phyloP scores from a whole-genome alignment of 2,329 filamentous ascomycete genomes.

The Samsoniella hepiali region DNA sequence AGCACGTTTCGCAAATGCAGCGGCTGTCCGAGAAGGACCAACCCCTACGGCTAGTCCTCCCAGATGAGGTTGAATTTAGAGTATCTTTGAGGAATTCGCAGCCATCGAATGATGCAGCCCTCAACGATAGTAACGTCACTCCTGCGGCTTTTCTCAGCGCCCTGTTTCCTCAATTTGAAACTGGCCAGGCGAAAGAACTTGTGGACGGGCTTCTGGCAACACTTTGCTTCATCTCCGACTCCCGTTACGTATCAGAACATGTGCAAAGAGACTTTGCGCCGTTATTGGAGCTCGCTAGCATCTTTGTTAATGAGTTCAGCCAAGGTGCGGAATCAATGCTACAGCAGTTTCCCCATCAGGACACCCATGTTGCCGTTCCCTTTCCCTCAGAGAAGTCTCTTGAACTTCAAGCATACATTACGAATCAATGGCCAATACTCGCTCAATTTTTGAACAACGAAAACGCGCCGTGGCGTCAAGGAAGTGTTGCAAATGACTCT shows the following conservation, averaged over 20 bases:
- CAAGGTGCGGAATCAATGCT: background rate
- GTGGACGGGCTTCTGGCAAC: slow-evolving; percentile 34
- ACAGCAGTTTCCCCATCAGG: slow-evolving; percentile 10
- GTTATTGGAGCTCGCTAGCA: slow-evolving; percentile 25
- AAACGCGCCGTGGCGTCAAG: slow-evolving; percentile 25
- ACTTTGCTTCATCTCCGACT: slow-evolving; percentile 31
- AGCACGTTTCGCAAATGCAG: slow-evolving; percentile 8
- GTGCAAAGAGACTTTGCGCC: slow-evolving; percentile 27
- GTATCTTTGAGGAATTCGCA: background rate
- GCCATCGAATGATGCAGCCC: background rate
- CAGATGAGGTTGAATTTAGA: slow-evolving; percentile 2
- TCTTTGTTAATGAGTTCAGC: background rate
- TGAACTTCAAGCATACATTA: slow-evolving; percentile 28
- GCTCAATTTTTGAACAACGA: slow-evolving; percentile 25
- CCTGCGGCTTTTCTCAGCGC: slow-evolving; percentile 23
- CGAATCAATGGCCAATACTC: slow-evolving; percentile 29
- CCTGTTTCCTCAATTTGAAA: slow-evolving; percentile 32
- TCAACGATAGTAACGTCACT: background rate
- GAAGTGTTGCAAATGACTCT: background rate
- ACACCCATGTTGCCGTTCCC: background rate
- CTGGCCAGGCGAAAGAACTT: slow-evolving; percentile 26
- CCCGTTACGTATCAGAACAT: slow-evolving; percentile 19
- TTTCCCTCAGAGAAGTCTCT: slow-evolving; percentile 23
- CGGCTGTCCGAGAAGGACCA: slow-evolving; percentile 21
- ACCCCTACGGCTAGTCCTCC: slow-evolving; percentile 4